These are phyloP conservation scores for Colletotrichum somersetense DNA, from an alignment of 2,329 filamentous ascomycete genomes.

Conservation along the genomic window DNA sequence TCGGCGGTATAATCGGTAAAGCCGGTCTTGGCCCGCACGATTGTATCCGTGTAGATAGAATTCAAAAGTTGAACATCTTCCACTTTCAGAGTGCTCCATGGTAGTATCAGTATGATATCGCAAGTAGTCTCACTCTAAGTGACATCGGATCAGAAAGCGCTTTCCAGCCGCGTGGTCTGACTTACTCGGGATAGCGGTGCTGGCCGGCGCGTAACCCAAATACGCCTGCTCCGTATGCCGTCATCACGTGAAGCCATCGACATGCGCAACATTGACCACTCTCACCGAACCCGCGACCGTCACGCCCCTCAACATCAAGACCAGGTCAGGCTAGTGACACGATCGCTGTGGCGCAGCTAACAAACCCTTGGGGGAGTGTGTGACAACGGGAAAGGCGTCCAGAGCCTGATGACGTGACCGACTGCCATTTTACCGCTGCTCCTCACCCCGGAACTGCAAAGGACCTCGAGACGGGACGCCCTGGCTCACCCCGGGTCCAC, in stretches of 20 bases:
- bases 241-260: neutral
- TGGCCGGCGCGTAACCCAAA: too few relatives aligned
- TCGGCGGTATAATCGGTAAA: slow-evolving; percentile 17
- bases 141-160: neutral
- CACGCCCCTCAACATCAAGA: neutral
- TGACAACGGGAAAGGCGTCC: neutral
- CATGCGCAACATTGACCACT: neutral
- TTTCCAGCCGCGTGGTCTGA: neutral
- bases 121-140: neutral
- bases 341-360: neutral
- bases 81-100: neutral
- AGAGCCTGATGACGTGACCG: neutral
- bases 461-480: neutral
- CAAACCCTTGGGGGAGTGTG: neutral
- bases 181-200: neutral
- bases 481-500: too few relatives aligned
- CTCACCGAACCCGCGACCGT: neutral
- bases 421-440: neutral
- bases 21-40: neutral
- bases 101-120: neutral
- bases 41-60: slow-evolving; percentile 19
- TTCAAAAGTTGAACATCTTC: slow-evolving; percentile 18
- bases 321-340: neutral
- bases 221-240: too few relatives aligned
- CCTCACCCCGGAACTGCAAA: neutral